phyloP scores from a whole-genome alignment of 768 basidiomycete species.

The Russula sp. region DNA sequence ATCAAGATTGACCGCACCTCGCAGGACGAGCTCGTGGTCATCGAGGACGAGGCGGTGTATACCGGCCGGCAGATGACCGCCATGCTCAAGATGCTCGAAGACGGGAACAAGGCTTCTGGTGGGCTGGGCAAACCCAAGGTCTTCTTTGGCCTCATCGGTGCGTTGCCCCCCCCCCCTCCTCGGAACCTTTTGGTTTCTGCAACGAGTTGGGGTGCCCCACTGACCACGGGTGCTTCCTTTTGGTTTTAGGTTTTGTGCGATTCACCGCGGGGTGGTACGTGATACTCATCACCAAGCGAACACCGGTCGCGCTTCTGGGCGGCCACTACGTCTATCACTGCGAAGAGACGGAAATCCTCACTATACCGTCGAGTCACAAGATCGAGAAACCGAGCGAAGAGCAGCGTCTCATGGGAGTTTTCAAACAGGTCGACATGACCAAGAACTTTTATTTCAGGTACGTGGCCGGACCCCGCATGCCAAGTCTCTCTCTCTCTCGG shows the following conservation, averaged over 20 bases:
- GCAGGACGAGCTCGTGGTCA: slow-evolving; percentile 64
- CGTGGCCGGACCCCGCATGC: not conserved
- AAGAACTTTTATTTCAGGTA: slow-evolving; percentile 99
- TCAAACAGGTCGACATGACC: slow-evolving; percentile 96
- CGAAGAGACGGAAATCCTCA: slow-evolving; percentile 81
- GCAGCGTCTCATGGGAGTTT: slow-evolving; percentile 79
- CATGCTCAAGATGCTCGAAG: slow-evolving; percentile 91
- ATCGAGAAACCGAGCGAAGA: slow-evolving; percentile 86
- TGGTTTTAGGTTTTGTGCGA: slow-evolving; percentile 68
- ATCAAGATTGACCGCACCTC: slow-evolving; percentile 89
- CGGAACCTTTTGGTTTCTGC: no score
- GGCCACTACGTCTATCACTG: slow-evolving; percentile 97
- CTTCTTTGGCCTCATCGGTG: slow-evolving; percentile 82
- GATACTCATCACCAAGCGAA: slow-evolving; percentile 83
- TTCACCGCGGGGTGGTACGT: slow-evolving; percentile 98
- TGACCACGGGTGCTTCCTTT: no score
- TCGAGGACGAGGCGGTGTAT: slow-evolving; percentile 88
- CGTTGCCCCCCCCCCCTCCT: slow-evolving; percentile 19
- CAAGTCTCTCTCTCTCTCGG: not conserved
- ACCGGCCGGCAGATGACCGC: slow-evolving; percentile 84
- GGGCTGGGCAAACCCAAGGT: slow-evolving; percentile 74
- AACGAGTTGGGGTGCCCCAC: not conserved
- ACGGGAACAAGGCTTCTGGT: slow-evolving; percentile 85
- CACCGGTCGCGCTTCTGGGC: slow-evolving; percentile 88
- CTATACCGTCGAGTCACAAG: slow-evolving; percentile 73